Evolutionary conservation across 306 rosid genomes (phyloP), one percentile per base, ranked within the genome.

Genomic region (Gynostemma pentaphyllum): DNA sequence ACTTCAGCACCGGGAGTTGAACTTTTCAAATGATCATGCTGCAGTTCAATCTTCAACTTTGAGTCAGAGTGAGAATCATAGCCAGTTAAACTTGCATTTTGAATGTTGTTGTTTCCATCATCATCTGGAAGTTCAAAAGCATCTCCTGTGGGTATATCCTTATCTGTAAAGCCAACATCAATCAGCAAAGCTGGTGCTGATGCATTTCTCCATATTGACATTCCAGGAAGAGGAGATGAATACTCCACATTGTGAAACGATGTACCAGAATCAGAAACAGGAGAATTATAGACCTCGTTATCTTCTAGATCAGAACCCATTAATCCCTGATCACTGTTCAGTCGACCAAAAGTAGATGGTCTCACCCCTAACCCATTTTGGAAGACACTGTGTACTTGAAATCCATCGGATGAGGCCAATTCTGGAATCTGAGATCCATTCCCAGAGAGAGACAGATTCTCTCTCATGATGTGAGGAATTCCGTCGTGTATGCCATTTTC

Each of bases 151-250:
- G 68, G 56, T 5, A 72, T 28, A 70, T 64, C 71, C 15, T 69
- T 71, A 47, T 73, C 74, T 56, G 55, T 28, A 63, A 53, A 64
- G 40, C 64, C 70, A 49, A 68, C 55, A 69, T 82, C 75, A 56
- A 64, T 64, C 2, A 74, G 76, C 78, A 68, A 66, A 26, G 70
- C 66, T 48, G 81, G 44, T 50, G 75, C 80, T 62, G 83, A 64
- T 46, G 63, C 76, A 66, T 83, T 68, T 69, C 74, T 75, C 96
- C 95, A 87, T n/a, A 72, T 73, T 29, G 85, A 68, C 72, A 82
- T 64, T 63, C 78, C 92, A 68, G 80, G 80, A 72, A 86, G 85
- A 61, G 87, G 82, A 72, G 94, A 70, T 59, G 83, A 73, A 63
- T 73, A 80, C 65, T 81, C 85, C 70, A 81, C 61, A 70, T 74